Evolutionary conservation across 176 grass and related monocot genomes (phyloP).

Genomic region (Zea luxurians): DNA sequence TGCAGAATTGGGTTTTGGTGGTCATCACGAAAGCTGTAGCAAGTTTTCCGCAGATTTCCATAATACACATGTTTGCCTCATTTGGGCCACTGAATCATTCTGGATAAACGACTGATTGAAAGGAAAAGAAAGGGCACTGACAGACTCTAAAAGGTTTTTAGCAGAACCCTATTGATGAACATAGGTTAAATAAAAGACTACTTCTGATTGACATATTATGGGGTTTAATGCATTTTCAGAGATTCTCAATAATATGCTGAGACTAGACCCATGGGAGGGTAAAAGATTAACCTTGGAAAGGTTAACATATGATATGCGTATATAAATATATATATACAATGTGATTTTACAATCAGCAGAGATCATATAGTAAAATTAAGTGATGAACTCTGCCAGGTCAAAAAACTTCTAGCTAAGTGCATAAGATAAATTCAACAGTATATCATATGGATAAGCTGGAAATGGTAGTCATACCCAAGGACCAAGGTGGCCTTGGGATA

Average conservation of each 20-base stretch:
- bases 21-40: too few species aligned
- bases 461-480: background rate
- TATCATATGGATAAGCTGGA: background rate
- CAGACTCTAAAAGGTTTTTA: background rate
- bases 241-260: background rate
- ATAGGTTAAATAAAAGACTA: background rate
- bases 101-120: too few species aligned
- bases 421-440: background rate
- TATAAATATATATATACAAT: background rate
- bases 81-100: conserved; percentile 37
- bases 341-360: background rate
- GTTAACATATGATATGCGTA: background rate
- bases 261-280: background rate
- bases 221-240: background rate
- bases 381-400: background rate
- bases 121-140: conserved; percentile 11
- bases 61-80: conserved; percentile 64
- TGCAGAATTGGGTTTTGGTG: too few species aligned
- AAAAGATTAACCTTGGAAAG: background rate
- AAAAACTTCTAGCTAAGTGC: background rate
- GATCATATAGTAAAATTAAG: background rate
- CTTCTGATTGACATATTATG: background rate
- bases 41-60: conserved; percentile 99
- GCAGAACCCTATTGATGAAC: too few species aligned
- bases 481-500: background rate